phyloP scores from a whole-genome alignment of 2,329 filamentous ascomycete genomes.

The Ophiostoma pallidulum region DNA sequence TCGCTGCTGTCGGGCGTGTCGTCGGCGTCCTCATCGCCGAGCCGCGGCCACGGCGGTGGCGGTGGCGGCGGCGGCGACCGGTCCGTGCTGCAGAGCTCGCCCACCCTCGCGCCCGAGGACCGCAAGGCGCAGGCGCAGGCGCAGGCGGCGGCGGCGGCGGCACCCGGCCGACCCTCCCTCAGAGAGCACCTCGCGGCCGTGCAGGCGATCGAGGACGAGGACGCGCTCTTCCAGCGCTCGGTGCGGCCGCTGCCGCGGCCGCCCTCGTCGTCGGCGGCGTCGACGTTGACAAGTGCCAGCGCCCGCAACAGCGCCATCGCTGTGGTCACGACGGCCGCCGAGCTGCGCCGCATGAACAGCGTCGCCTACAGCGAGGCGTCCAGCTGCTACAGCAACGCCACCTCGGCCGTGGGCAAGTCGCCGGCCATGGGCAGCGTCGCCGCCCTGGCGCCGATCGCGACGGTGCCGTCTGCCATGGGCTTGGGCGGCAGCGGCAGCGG shows the following conservation, averaged over 20 bases:
- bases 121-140: too few species aligned
- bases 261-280: slow-evolving; percentile 5
- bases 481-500: too few species aligned
- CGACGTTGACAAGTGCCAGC: neutral
- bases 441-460: too few species aligned
- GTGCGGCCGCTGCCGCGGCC: slow-evolving; percentile 8
- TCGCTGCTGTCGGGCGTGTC: neutral
- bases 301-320: neutral
- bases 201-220: slow-evolving; percentile 3
- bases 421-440: neutral
- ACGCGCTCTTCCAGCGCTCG: neutral
- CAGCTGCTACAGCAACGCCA: slow-evolving; percentile 23
- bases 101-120: slow-evolving; percentile 9
- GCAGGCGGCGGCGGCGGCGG: too few species aligned
- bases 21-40: neutral
- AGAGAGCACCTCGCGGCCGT: slow-evolving; percentile 7
- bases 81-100: slow-evolving; percentile 6
- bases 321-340: slow-evolving; percentile 36
- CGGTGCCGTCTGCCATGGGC: too few species aligned
- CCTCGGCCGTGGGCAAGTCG: slow-evolving; percentile 1
- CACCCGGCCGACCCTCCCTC: slow-evolving; percentile 6
- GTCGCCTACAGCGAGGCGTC: slow-evolving; percentile 34
- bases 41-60: neutral
- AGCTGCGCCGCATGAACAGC: slow-evolving; percentile 51
- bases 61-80: too few species aligned